Conservation (phyloP, 2,329 filamentous ascomycete species). For the Fusarium sp. region DNA sequence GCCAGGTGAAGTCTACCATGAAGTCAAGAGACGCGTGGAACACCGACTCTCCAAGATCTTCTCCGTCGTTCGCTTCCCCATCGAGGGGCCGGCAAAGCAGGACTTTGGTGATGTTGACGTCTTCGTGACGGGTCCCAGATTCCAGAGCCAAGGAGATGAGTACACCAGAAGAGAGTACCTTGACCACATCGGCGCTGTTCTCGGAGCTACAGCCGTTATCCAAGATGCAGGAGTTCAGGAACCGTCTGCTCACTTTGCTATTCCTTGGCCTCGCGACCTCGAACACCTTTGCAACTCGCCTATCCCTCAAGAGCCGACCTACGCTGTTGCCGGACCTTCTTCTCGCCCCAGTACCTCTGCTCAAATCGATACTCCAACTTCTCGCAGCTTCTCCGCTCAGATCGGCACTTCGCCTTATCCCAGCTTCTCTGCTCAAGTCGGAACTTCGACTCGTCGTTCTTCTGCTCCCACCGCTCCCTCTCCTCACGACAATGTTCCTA, state of each 20-base stretch:
- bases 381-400: background rate
- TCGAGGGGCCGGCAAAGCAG: conserved; percentile 76
- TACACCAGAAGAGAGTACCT: conserved; percentile 43
- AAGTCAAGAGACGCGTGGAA: conserved; percentile 60
- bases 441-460: background rate
- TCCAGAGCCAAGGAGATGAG: conserved; percentile 20
- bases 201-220: conserved; percentile 60
- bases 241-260: conserved; percentile 60
- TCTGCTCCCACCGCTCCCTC: background rate
- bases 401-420: background rate
- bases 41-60: conserved; percentile 64
- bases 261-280: conserved; percentile 62
- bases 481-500: background rate
- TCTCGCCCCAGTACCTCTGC: background rate
- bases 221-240: conserved; percentile 35
- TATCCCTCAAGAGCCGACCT: background rate
- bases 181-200: conserved; percentile 36
- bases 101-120: conserved; percentile 82
- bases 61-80: conserved; percentile 66
- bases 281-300: background rate
- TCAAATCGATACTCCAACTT: background rate
- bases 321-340: background rate
- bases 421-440: background rate
- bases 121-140: conserved; percentile 60
- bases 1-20: conserved; percentile 66